These are phyloP conservation scores for Globisporangium apiculatum DNA, from an alignment of 352 stramenopile genomes.

Conservation along the genomic window DNA sequence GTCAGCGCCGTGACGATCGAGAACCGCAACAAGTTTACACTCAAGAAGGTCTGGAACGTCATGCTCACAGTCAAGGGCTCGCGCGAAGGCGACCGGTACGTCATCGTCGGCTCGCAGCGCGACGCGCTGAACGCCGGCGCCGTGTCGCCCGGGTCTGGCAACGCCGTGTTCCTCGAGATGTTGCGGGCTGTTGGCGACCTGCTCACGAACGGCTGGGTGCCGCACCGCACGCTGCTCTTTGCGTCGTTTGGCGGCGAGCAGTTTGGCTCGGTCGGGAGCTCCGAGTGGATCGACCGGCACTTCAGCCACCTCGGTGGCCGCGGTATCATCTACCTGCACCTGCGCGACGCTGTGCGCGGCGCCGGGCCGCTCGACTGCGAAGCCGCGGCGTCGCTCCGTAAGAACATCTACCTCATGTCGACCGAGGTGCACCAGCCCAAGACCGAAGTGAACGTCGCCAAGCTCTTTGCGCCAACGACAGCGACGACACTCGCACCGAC, in stretches of 20 bases:
- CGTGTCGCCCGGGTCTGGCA: constrained; percentile 57
- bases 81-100: constrained; percentile 67
- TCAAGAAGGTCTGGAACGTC: constrained; percentile 78
- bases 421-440: constrained; percentile 64
- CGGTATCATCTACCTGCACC: constrained; percentile 67
- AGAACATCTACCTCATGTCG: constrained; percentile 71
- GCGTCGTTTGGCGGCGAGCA: constrained; percentile 75
- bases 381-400: constrained; percentile 60
- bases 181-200: constrained; percentile 51
- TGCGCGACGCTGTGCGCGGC: constrained; percentile 66
- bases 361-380: constrained; percentile 58
- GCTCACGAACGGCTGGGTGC: constrained; percentile 61
- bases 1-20: constrained; percentile 32
- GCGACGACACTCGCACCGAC: not conserved
- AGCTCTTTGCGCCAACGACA: constrained; percentile 30
- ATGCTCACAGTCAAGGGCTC: constrained; percentile 63
- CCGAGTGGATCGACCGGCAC: constrained; percentile 79
- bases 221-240: constrained; percentile 71
- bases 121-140: constrained; percentile 67
- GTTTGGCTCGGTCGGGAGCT: constrained; percentile 72
- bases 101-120: constrained; percentile 62
- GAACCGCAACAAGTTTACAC: constrained; percentile 59
- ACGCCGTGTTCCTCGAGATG: constrained; percentile 73
- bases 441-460: constrained; percentile 28
- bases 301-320: constrained; percentile 52